These are phyloP conservation scores for Leishmania guyanensis DNA, from an alignment of 208 protist species.

Conservation along the genomic window DNA sequence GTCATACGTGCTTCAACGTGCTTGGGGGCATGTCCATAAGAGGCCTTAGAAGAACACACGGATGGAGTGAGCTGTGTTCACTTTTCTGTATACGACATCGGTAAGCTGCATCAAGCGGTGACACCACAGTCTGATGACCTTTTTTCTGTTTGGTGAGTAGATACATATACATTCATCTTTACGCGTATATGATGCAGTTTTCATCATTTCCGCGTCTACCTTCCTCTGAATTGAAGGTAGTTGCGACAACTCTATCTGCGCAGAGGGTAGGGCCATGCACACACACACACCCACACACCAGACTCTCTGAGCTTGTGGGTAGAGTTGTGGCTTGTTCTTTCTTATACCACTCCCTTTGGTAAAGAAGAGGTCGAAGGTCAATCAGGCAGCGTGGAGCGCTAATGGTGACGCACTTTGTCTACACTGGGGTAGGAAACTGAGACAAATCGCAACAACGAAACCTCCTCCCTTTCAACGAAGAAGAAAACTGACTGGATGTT, in stretches of 20 bases:
- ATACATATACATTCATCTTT: neutral
- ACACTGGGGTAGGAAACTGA: no score
- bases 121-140: neutral
- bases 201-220: no score
- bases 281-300: neutral
- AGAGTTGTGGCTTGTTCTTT: neutral
- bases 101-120: neutral
- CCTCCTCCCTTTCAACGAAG: neutral
- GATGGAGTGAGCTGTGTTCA: neutral
- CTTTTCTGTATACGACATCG: neutral
- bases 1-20: neutral
- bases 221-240: neutral
- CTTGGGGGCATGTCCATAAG: neutral
- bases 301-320: neutral
- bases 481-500: neutral
- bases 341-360: neutral
- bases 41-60: neutral
- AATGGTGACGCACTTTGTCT: neutral
- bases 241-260: neutral
- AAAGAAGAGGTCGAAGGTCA: neutral
- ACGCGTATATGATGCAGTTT: neutral
- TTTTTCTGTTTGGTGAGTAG: neutral
- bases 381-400: neutral
- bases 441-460: neutral
- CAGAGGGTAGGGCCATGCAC: neutral